phyloP scores from a whole-genome alignment of 495 filamentous ascomycete species.

The Recurvomyces mirabilis region DNA sequence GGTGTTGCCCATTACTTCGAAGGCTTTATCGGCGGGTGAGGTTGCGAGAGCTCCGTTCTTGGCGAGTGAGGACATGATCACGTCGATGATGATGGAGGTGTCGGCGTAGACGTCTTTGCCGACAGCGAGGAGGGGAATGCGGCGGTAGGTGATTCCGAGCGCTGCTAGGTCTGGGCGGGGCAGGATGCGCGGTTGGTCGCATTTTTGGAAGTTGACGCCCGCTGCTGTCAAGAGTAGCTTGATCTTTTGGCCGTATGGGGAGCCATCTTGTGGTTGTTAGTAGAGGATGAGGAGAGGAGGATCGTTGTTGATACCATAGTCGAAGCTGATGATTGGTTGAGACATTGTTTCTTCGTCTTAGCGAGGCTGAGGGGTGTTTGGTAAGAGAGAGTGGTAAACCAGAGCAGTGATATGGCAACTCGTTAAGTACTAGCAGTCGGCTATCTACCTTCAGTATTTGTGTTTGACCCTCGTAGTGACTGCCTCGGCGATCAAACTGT shows the following conservation, averaged over 20 bases:
- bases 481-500: background rate
- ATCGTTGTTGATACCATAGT: slow-evolving; percentile 14
- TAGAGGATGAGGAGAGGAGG: too few species aligned
- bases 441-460: background rate
- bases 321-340: slow-evolving; percentile 17
- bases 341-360: too few species aligned
- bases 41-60: slow-evolving; percentile 2
- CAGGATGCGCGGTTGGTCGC: slow-evolving; percentile 20
- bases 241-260: slow-evolving; percentile 23
- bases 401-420: background rate
- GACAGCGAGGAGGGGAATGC: slow-evolving; percentile 29
- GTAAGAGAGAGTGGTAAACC: background rate
- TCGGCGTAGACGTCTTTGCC: slow-evolving; percentile 30
- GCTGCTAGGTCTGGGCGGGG: slow-evolving; percentile 23
- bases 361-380: too few species aligned
- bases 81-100: slow-evolving; percentile 25
- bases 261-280: slow-evolving; percentile 11
- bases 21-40: slow-evolving; percentile 15
- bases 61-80: slow-evolving; percentile 14
- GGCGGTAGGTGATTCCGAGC: slow-evolving; percentile 27
- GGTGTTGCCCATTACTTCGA: slow-evolving; percentile 14
- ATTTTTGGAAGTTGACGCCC: slow-evolving; percentile 8
- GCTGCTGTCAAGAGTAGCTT: slow-evolving; percentile 14
- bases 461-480: background rate
- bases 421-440: too few species aligned